Base-by-base conservation (phyloP, 2,329 filamentous ascomycete genomes). In the Ceratocystis cacaofunesta region DNA sequence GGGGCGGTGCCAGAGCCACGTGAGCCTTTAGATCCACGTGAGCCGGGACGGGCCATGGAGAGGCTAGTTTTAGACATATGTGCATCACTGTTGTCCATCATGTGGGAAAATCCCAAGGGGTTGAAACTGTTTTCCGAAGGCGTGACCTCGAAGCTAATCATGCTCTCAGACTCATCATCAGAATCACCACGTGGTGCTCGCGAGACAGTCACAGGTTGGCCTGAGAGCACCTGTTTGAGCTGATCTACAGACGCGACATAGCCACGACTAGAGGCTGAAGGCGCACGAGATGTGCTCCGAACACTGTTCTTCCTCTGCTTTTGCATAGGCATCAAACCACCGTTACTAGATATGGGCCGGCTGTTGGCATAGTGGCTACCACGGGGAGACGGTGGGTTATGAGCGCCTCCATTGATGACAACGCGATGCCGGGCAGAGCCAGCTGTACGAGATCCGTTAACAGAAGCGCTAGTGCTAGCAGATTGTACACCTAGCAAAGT, bases 361-460 rank as follows among this genome's bases (percentile, higher is more conserved):
- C 82, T 69, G n/a, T 22, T 58, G 66, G 80, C 82, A 5, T 76
- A 76, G 58, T 80, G 78, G 71, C 79, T 80, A 41, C 78, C 78
- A 17, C 66, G 66, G 30, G 60, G 63, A 5, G 63, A 65, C 66
- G 70, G 74, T 65, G 70, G 75, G 65, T 75, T 75, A 52, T 69
- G 70, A 32, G 71, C 70, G 57, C 74, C 78, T 65, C 82, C 77
- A 69, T 82, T 84, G 46, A 85, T 84, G 44, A 85, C 80, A 48
- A 88, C 78, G 67, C 82, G 81, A 68, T 82, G 81, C 61, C 76
- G 78, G 70, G 72, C 76, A 12, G 80, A 81, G 19, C 73, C 78
- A 64, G 78, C 80, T 10, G 83, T 88, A 52, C 83, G 86, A 1
- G 90, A 95, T 25, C 90, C 90, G 64, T 79, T 88, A 65, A 95